Base-by-base conservation (phyloP, 768 basidiomycete genomes). In the Russula sp. region DNA sequence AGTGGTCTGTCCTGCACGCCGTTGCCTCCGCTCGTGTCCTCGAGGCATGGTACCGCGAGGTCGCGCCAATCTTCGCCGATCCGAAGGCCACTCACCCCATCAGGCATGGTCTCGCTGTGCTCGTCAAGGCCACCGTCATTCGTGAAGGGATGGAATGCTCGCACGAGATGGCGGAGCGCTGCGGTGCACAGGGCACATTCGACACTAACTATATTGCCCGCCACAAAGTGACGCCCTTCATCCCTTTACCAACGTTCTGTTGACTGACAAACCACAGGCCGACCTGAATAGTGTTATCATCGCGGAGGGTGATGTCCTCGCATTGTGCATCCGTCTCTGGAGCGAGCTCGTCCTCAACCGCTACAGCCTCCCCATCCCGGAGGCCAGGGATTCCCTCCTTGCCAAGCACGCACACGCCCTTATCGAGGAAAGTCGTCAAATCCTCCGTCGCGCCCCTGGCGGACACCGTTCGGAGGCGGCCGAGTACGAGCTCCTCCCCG, bases 281-380 rank as follows among this genome's bases (percentile, higher is more conserved):
- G 58, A 60, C 41, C 7, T 38, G 29, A 45, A 58, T 13, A 54
- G 54, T 6, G 41, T 58, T 39, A 51, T 66, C n/a, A 70, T 72
- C 22, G 58, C 61, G 2, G 68, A 71, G 42, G 69, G 69, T 42
- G 69, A 71, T 52, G 56, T 67, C 20, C 67, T 72, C 11, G 65
- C 54, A 1, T 48, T 70, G 25, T 64, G 61, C 57, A 69, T 71
- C 53, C 65, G 66, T 13, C 66, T 70, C 18, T 65, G 59, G 52
- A 41, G 54, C 11, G 64, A 69, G 58, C 61, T 70, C 41, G 56
- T 68, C 46, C 63, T 53, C 32, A 42, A 39, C 11, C 61, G 65
- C 8, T 62, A 58, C 29, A 48, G 38, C 9, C 56, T 69, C 29
- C 68, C 65, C 3, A 42, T 46, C n/a, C 67, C 67, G 0, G 39